Evolutionary conservation across 768 basidiomycete genomes (phyloP).

Genomic region (Chalciporus chontae): DNA sequence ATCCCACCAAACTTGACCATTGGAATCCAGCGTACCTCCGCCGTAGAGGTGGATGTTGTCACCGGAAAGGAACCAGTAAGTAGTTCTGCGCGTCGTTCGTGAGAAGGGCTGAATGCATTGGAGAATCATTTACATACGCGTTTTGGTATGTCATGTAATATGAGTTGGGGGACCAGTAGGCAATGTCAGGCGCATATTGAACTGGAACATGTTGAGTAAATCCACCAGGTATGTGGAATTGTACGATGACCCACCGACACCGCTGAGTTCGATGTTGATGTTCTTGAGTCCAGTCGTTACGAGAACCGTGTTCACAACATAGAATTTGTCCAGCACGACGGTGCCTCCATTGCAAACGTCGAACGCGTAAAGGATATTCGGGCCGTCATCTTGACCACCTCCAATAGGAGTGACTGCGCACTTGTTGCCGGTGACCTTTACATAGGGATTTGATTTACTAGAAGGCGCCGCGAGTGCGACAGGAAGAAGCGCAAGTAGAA

Average conservation of each 20-base stretch:
- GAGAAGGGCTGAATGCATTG: background rate
- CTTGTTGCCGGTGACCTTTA: conserved; percentile 3
- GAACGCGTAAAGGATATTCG: conserved; percentile 34
- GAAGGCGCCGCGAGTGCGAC: background rate
- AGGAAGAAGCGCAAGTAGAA: conserved; percentile 1
- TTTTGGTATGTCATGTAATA: conserved; percentile 43
- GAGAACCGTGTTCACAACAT: conserved; percentile 38
- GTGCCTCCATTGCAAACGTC: conserved; percentile 28
- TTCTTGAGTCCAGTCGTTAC: conserved; percentile 35
- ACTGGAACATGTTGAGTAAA: conserved; percentile 14
- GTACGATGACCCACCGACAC: conserved; percentile 29
- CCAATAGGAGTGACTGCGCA: conserved; percentile 31
- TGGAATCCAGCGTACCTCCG: conserved; percentile 43
- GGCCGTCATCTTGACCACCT: conserved; percentile 35
- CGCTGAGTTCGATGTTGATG: conserved; percentile 38
- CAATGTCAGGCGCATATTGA: conserved; percentile 38
- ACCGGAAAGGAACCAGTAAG: conserved; percentile 40
- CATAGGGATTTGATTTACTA: background rate
- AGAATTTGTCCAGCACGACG: conserved; percentile 32
- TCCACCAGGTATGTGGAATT: background rate
- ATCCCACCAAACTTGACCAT: conserved; percentile 44
- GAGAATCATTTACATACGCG: conserved; percentile 26
- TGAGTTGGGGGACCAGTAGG: conserved; percentile 38
- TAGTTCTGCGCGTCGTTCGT: conserved; percentile 25
- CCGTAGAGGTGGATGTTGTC: conserved; percentile 38